phyloP scores from a whole-genome alignment of 495 filamentous ascomycete genomes.

The Oleoguttula mirabilis region DNA sequence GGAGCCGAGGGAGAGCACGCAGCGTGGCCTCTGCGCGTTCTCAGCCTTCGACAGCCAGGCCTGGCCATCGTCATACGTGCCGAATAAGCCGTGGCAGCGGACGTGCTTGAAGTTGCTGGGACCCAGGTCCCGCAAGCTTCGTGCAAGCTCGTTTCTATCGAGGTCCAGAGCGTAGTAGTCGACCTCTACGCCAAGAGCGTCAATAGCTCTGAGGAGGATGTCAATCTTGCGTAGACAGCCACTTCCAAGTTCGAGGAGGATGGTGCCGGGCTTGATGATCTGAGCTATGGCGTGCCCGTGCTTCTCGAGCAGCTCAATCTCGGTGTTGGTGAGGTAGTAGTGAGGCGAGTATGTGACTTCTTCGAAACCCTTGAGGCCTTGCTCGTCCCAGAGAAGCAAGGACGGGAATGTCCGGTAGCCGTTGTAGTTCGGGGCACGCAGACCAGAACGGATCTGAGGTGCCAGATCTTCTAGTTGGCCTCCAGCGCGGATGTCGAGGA shows the following conservation, averaged over 20 bases:
- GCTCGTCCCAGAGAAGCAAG: not conserved
- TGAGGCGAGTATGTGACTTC: not conserved
- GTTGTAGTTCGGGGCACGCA: too few relatives aligned
- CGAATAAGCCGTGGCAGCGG: not conserved
- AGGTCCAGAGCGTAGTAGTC: not conserved
- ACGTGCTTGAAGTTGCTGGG: not conserved
- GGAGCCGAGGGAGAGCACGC: not conserved
- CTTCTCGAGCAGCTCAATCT: not conserved
- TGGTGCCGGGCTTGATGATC: not conserved
- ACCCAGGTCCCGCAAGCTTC: not conserved
- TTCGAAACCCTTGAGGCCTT: not conserved
- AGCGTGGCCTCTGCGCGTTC: not conserved
- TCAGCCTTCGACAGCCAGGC: not conserved
- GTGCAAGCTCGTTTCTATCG: not conserved
- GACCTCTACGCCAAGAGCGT: not conserved
- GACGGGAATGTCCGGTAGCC: not conserved
- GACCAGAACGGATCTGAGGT: too few relatives aligned
- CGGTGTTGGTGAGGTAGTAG: not conserved
- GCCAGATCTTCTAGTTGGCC: too few relatives aligned
- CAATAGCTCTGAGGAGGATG: not conserved
- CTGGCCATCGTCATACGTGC: not conserved
- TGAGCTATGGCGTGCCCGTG: not conserved
- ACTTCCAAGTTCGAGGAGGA: not conserved
- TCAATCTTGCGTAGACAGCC: not conserved
- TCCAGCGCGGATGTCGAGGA: too few relatives aligned